Percentiles rank a stretch among this genome's conserved stretches.
These are phyloP conservation scores for Annulohypoxylon moriforme DNA, from an alignment of 495 filamentous ascomycete species.

Conservation along the genomic window DNA sequence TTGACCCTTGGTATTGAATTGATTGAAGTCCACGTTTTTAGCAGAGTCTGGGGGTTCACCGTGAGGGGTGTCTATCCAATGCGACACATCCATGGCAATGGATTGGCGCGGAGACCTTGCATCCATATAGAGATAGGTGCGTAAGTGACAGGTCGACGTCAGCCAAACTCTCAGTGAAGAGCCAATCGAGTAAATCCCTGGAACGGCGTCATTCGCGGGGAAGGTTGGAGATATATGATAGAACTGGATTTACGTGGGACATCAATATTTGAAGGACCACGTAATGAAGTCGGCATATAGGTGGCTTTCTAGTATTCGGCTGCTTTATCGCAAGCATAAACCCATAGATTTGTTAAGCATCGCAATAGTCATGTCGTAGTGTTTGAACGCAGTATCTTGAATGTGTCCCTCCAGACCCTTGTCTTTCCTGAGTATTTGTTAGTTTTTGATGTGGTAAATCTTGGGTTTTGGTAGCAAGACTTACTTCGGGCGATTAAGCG, in stretches of 20 bases:
- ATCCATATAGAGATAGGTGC: conserved; percentile 22
- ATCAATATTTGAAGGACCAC: background rate
- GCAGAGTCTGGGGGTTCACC: conserved; percentile 30
- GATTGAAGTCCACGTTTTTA: conserved; percentile 29
- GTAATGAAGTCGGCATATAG: conserved; percentile 1
- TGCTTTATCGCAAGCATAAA: conserved; percentile 68
- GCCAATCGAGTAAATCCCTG: conserved; percentile 7
- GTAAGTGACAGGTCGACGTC: conserved; percentile 14
- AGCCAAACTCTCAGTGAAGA: background rate
- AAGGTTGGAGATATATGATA: conserved; percentile 5
- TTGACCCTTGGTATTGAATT: conserved; percentile 25
- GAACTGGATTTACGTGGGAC: background rate
- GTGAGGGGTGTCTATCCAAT: conserved; percentile 34
- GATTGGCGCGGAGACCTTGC: conserved; percentile 34
- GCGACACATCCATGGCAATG: conserved; percentile 13
- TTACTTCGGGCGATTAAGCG: conserved; percentile 12
- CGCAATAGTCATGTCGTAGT: conserved; percentile 73
- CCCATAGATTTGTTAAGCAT: conserved; percentile 80
- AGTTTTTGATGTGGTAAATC: conserved; percentile 5
- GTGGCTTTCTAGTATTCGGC: background rate
- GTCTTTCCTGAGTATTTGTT: conserved; percentile 17
- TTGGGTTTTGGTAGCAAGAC: background rate
- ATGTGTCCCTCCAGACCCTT: conserved; percentile 16
- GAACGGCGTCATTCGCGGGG: conserved; percentile 15
- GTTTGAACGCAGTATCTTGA: conserved; percentile 54